A percentile compares a stretch with the other conserved stretches of the same genome.
phyloP scores from a whole-genome alignment of 768 basidiomycete species.

The Agaricus subrufescens region DNA sequence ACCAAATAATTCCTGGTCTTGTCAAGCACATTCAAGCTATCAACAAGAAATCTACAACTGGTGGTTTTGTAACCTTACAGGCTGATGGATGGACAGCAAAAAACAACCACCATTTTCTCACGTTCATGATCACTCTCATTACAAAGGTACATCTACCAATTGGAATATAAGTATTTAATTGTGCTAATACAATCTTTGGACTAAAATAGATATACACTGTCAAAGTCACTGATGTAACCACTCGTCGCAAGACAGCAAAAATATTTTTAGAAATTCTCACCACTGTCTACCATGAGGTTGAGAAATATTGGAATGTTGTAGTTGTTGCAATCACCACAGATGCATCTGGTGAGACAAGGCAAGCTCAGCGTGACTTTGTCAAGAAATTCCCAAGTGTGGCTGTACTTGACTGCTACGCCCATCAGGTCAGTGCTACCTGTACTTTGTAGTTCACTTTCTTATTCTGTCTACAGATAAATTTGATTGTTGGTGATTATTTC shows the following conservation, averaged over 20 bases:
- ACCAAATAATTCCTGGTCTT: slow-evolving; percentile 17
- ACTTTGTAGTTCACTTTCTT: background rate
- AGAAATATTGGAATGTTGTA: slow-evolving; percentile 20
- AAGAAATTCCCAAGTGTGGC: slow-evolving; percentile 19
- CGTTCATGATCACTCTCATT: slow-evolving; percentile 21
- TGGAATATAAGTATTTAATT: background rate
- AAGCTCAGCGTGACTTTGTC: slow-evolving; percentile 16
- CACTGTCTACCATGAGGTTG: slow-evolving; percentile 13
- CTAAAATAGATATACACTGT: slow-evolving; percentile 24
- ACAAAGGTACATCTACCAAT: background rate
- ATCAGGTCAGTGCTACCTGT: slow-evolving; percentile 10
- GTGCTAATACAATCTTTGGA: too few species aligned
- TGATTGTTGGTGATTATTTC: slow-evolving; percentile 36
- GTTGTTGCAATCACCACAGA: slow-evolving; percentile 28
- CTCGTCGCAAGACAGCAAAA: slow-evolving; percentile 24
- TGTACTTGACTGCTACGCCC: slow-evolving; percentile 27
- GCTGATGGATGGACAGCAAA: slow-evolving; percentile 30
- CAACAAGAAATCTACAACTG: background rate
- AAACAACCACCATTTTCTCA: slow-evolving; percentile 26
- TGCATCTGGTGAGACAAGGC: slow-evolving; percentile 30
- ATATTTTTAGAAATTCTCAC: slow-evolving; percentile 21
- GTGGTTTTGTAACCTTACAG: slow-evolving; percentile 22
- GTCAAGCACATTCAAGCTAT: slow-evolving; percentile 4
- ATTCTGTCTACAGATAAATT: slow-evolving; percentile 25
- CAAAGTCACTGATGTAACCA: slow-evolving; percentile 24